phyloP scores from a whole-genome alignment of 495 filamentous ascomycete genomes.

The Penicillium cosmopolitanum region DNA sequence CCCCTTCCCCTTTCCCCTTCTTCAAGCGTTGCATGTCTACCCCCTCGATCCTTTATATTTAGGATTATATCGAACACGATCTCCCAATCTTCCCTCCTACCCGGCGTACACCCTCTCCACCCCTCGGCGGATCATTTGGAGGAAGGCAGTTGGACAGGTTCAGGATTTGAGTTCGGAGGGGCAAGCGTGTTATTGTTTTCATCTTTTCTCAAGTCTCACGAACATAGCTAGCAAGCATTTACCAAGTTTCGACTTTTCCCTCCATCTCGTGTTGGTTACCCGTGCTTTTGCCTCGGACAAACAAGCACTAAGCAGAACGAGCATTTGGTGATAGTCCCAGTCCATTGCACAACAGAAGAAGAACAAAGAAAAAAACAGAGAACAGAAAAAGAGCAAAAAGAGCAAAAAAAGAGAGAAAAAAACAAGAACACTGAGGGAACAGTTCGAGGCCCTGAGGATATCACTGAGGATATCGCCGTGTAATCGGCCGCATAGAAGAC shows the following conservation, averaged over 20 bases:
- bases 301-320: conserved; percentile 39
- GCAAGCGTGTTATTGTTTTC: conserved; percentile 39
- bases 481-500: conserved; percentile 1
- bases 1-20: conserved; percentile 11
- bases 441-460: conserved; percentile 2
- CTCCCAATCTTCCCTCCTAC: conserved; percentile 7
- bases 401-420: conserved; percentile 16
- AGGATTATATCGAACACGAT: conserved; percentile 8
- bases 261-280: conserved; percentile 45
- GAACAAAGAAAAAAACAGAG: conserved; percentile 17
- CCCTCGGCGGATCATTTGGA: conserved; percentile 16
- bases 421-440: conserved; percentile 18
- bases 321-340: conserved; percentile 30
- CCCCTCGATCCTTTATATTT: conserved; percentile 12
- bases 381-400: conserved; percentile 21
- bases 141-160: conserved; percentile 30
- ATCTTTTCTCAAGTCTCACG: conserved; percentile 34
- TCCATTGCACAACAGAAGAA: conserved; percentile 7
- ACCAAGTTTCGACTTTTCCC: conserved; percentile 50
- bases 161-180: conserved; percentile 31
- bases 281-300: conserved; percentile 28
- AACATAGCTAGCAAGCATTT: conserved; percentile 59
- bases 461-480: conserved; percentile 8
- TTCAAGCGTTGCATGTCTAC: conserved; percentile 19
- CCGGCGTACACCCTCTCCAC: conserved; percentile 15